phyloP scores from a whole-genome alignment of 257 asterid genomes.

The Datura wrightii region DNA sequence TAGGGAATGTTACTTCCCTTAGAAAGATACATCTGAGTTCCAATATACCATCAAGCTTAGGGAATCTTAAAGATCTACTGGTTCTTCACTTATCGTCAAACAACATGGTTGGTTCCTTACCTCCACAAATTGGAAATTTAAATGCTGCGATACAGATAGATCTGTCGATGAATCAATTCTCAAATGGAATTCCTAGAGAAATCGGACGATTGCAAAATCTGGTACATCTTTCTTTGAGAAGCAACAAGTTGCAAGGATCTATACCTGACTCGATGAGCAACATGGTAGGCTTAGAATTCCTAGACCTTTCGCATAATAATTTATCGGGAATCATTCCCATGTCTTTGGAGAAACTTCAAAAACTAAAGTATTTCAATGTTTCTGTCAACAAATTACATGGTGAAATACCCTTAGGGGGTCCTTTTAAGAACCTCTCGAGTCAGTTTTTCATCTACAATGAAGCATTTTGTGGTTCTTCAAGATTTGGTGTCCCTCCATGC shows the following conservation, averaged over 20 bases:
- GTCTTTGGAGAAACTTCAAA: neutral
- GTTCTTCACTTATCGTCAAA: neutral
- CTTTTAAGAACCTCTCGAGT: constrained; percentile 18
- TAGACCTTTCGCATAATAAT: neutral
- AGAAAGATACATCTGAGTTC: neutral
- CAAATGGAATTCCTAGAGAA: constrained; percentile 30
- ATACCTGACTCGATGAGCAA: neutral
- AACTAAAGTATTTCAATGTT: neutral
- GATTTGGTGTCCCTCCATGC: neutral
- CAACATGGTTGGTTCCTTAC: neutral
- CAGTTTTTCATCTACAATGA: neutral
- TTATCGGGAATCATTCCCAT: neutral
- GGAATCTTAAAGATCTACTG: neutral
- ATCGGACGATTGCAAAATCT: neutral
- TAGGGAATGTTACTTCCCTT: neutral
- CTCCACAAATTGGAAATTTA: neutral
- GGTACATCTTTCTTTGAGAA: neutral
- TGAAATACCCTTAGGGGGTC: neutral
- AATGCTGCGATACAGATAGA: neutral
- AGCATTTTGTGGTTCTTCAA: neutral
- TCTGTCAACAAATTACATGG: neutral
- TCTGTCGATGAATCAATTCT: neutral
- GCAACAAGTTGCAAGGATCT: neutral
- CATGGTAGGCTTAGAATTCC: neutral
- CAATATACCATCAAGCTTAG: neutral